Evolutionary conservation across 2,329 filamentous ascomycete genomes (phyloP), one percentile per base, ranked within the genome.

Genomic region (Aspergillus udagawae): DNA sequence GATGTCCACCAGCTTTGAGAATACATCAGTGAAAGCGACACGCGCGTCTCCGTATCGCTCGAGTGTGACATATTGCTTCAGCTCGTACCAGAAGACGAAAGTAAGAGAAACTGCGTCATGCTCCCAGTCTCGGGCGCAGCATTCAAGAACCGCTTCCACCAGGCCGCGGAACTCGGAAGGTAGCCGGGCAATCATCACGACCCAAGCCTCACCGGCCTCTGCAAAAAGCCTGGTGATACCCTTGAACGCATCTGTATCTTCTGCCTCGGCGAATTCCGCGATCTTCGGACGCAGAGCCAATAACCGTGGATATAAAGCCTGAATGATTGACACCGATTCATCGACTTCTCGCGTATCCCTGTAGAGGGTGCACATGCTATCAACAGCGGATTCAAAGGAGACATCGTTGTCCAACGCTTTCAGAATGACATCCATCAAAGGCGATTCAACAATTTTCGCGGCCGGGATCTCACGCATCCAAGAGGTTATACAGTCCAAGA

Each of bases 61-160:
- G 53, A 99, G 76, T 1, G 92, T 92, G 50, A 99, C 82, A 72
- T 96, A 97, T 73, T 97, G 92, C 80, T 99, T 99, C 49, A 99
- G 83, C 71, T 99, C 94, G 72, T 95, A 97, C 94, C 94, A 99
- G 78, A 99, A 97, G 64, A 86, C 86, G 76, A 99, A 99, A 0
- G 95, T 99, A 67, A 94, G 86, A 54, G 91, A 90, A 61, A 99
- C 92, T 4, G 92, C 91, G 64, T 99, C 94, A 60, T 89, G 86
- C 54, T 97, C 93, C 71, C 86, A 87, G 73, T 99, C 94, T 64
- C 89, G 84, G 10, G 89, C 85, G 59, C 91, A 92, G 69, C 92
- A 96, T 76, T 97, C 92, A n/a, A 97, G 82, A 17, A 99, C 86
- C 6, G 89, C 86, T 67, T 97, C 92, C 10, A 99, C 93, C 4